Conservation (phyloP, 805 yeast genomes). For the Saccharomycopsis javanensis region DNA sequence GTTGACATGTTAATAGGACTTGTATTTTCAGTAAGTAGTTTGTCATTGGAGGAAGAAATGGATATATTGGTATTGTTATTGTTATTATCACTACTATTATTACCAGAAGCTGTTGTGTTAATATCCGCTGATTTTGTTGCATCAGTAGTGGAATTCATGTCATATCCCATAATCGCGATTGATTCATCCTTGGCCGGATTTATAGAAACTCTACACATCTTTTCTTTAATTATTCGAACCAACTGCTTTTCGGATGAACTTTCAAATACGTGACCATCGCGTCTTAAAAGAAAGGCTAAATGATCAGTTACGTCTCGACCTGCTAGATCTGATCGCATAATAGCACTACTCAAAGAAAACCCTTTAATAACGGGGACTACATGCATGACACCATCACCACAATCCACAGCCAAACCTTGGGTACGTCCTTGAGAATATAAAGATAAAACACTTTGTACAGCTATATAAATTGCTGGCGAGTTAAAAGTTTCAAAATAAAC, state of each 20-base stretch:
- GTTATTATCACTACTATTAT: slow-evolving; percentile 1
- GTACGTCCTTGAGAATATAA: slow-evolving; percentile 85
- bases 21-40: background rate
- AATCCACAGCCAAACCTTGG: slow-evolving; percentile 80
- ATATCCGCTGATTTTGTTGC: background rate
- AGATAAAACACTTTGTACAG: slow-evolving; percentile 71
- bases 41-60: slow-evolving; percentile 9
- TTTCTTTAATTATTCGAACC: slow-evolving; percentile 69
- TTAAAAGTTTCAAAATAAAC: slow-evolving; percentile 62
- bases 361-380: slow-evolving; percentile 89
- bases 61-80: too few species aligned
- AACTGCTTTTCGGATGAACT: slow-evolving; percentile 78
- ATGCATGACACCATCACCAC: slow-evolving; percentile 91
- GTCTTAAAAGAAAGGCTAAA: slow-evolving; percentile 57
- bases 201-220: slow-evolving; percentile 52
- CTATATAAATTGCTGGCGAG: slow-evolving; percentile 65
- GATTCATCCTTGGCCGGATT: slow-evolving; percentile 48
- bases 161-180: background rate
- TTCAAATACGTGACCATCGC: slow-evolving; percentile 51
- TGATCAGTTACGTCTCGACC: slow-evolving; percentile 81
- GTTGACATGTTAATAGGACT: slow-evolving; percentile 23
- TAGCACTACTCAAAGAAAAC: slow-evolving; percentile 63
- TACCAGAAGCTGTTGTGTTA: background rate
- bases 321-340: slow-evolving; percentile 68
- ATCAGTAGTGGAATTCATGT: slow-evolving; percentile 3